Percentiles rank a stretch among this genome's conserved stretches.
phyloP scores from a whole-genome alignment of 2,329 filamentous ascomycete species.

The Trichoderma hamatum region DNA sequence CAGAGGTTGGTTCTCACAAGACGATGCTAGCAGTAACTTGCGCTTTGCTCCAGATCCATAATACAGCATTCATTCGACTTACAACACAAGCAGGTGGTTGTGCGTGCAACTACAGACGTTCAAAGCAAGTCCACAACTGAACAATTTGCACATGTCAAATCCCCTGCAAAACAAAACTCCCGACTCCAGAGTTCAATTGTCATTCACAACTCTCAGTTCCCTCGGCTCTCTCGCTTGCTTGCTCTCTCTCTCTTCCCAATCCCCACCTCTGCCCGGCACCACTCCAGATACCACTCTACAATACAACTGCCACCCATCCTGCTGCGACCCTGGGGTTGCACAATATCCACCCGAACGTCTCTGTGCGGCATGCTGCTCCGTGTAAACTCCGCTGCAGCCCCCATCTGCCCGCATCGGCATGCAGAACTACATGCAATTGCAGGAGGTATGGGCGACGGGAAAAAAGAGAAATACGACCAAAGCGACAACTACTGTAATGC shows the following conservation, averaged over 20 bases:
- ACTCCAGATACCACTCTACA: constrained; percentile 15
- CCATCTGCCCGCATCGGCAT: background rate
- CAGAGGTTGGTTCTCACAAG: background rate
- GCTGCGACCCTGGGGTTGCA: background rate
- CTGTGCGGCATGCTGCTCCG: background rate
- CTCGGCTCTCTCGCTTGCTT: background rate
- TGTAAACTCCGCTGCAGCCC: background rate
- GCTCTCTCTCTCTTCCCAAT: background rate
- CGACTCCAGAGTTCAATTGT: background rate
- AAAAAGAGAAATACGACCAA: background rate
- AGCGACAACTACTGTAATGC: background rate
- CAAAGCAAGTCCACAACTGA: background rate
- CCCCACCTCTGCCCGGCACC: background rate
- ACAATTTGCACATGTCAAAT: constrained; percentile 4
- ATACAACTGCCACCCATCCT: constrained; percentile 11
- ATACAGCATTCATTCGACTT: background rate
- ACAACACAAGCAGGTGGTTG: background rate
- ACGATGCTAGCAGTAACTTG: background rate
- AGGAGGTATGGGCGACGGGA: background rate
- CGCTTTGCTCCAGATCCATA: background rate
- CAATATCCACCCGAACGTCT: background rate
- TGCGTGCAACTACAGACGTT: background rate
- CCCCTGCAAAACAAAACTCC: background rate
- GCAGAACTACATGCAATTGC: background rate
- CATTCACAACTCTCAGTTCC: background rate